Evolutionary conservation across 75 land plant genomes (phyloP), one percentile per base, ranked within the genome.

Genomic region (Adiantum capillusveneris): DNA sequence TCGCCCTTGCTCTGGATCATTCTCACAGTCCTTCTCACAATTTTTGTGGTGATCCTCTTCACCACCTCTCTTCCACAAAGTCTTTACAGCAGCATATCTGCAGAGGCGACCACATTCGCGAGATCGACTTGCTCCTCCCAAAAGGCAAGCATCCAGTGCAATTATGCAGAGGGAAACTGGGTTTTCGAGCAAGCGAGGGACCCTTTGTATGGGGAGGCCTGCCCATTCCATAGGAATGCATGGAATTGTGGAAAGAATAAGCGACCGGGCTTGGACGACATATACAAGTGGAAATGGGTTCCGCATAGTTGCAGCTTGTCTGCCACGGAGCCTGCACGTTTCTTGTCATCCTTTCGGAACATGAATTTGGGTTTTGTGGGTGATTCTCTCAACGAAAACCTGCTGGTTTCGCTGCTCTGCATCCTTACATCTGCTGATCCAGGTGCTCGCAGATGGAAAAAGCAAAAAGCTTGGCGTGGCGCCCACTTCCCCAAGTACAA

Each of bases 321-420:
- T 0, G 59, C 70, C 36, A 58, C 85, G 12, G 75, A 83, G 13
- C 95, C 98, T 12, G 59, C 18, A 6, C 22, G 21, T 55, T 88
- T 93, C 44, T 58, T 93, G 60, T 42, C 62, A 3, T 25, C 74
- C 31, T 73, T 93, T 66, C 73, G 83, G 63, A 63, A 75, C 45
- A 67, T 57, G 85, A 70, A 62, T 25, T 65, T 93, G 61, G 98
- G 95, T 31, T 93, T 93, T 45, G 71, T 93, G 20, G 98, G 95
- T 2, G 98, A 93, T 46, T 93, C 98, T 13, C 66, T 93, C 72
- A 93, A 88, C 56, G 98, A 93, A 79, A 93, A 93, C 57, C 79
- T 93, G 31, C 24, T 93, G 64, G 83, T 75, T 42, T 74, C 94
- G n/a, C 65, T 93, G 50, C 69, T 88, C 51, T 93, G 98, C 58